phyloP scores from a whole-genome alignment of 73 alveolate species.

The Tetrahymena malaccensis region DNA sequence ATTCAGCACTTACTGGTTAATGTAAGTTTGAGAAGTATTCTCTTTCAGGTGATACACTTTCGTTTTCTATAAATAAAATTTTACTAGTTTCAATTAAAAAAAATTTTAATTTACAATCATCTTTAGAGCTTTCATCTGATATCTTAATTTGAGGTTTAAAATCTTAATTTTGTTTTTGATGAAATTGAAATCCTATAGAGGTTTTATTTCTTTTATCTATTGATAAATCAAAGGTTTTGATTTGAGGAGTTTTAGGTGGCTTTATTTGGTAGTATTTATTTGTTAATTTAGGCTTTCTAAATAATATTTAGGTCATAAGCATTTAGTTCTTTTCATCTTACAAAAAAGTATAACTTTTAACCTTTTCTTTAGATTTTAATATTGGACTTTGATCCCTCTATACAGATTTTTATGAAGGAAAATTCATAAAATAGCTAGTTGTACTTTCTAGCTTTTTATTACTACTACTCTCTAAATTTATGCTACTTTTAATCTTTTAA shows the following conservation, averaged over 20 bases:
- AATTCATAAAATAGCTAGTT: not conserved
- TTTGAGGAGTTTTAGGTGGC: not conserved
- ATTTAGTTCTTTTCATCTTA: not conserved
- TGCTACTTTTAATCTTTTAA: not conserved
- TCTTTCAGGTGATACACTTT: not conserved
- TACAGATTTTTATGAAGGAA: not conserved
- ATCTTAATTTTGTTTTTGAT: not conserved
- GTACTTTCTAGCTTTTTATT: not conserved
- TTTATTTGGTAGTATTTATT: not conserved
- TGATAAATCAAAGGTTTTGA: not conserved
- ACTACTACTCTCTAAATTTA: not conserved
- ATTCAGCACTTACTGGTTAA: not conserved
- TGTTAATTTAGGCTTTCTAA: not conserved
- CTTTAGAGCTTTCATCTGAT: not conserved
- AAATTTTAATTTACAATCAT: not conserved
- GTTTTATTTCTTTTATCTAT: not conserved
- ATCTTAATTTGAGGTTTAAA: not conserved
- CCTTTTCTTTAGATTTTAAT: not conserved
- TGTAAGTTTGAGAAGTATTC: not conserved
- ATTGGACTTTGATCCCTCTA: not conserved
- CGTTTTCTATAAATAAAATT: not conserved
- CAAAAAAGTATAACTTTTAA: not conserved
- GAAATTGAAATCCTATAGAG: not conserved
- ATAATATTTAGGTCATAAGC: not conserved
- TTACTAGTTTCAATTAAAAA: not conserved